These are phyloP conservation scores for Leccinum subgranulosum DNA, from an alignment of 768 basidiomycete genomes.

Conservation along the genomic window DNA sequence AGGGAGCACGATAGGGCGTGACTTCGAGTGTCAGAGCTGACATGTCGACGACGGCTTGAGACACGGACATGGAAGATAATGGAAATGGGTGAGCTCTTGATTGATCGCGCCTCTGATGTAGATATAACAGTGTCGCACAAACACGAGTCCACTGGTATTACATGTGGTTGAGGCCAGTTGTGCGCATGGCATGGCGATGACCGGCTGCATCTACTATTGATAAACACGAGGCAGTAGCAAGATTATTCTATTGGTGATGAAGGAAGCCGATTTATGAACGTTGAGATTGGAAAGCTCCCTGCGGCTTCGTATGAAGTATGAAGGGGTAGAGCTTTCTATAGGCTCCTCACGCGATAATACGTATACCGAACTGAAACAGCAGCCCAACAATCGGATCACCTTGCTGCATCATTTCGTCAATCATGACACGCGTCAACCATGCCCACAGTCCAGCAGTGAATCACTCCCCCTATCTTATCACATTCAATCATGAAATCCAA, in stretches of 20 bases:
- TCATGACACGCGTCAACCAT: conserved; percentile 22
- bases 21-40: conserved; percentile 30
- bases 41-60: conserved; percentile 24
- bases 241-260: conserved; percentile 1
- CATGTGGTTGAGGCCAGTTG: conserved; percentile 31
- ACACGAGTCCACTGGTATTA: conserved; percentile 13
- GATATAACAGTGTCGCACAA: conserved; percentile 23
- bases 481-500: conserved; percentile 22
- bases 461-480: conserved; percentile 18
- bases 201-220: conserved; percentile 13
- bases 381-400: neutral
- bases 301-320: conserved; percentile 11
- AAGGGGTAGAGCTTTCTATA: neutral
- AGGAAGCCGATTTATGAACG: neutral
- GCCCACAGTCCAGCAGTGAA: conserved; percentile 5
- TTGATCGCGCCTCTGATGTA: conserved; percentile 18
- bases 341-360: conserved; percentile 11
- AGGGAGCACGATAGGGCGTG: conserved; percentile 29
- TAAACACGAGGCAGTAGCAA: conserved; percentile 24
- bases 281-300: conserved; percentile 20
- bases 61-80: conserved; percentile 27
- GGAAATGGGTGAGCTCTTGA: conserved; percentile 13
- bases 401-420: conserved; percentile 1
- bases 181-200: conserved; percentile 24
- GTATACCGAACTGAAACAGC: conserved; percentile 7